These are phyloP conservation scores for Uronychia setigera DNA, from an alignment of 73 alveolate genomes.

Conservation along the genomic window DNA sequence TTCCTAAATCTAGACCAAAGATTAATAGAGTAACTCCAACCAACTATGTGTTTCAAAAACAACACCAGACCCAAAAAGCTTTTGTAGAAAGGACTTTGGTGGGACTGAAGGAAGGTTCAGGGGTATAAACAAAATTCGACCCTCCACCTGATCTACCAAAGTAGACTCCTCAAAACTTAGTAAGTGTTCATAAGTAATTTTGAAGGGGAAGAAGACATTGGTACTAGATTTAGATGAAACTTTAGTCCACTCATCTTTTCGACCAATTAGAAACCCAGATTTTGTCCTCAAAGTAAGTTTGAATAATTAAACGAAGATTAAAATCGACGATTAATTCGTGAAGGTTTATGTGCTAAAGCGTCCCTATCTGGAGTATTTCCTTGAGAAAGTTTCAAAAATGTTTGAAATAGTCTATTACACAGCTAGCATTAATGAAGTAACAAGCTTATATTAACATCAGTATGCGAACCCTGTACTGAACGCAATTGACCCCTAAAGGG, in stretches of 20 bases:
- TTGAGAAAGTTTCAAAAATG: conserved; percentile 12
- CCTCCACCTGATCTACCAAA: too few relatives aligned
- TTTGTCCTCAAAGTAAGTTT: conserved; percentile 38
- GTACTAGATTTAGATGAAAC: conserved; percentile 82
- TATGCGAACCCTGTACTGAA: conserved; percentile 80
- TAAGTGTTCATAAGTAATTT: too few relatives aligned
- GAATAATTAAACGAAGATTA: not conserved
- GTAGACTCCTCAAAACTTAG: too few relatives aligned
- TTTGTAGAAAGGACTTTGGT: too few relatives aligned
- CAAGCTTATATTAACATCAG: not conserved
- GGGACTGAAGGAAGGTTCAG: too few relatives aligned
- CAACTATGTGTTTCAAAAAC: too few relatives aligned
- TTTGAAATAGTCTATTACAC: conserved; percentile 31
- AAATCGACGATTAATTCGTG: conserved; percentile 17
- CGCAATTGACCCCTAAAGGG: conserved; percentile 50
- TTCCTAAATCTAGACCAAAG: too few relatives aligned
- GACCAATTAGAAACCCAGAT: conserved; percentile 39
- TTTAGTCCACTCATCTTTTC: conserved; percentile 72
- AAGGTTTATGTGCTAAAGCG: conserved; percentile 20
- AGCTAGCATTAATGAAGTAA: conserved; percentile 7
- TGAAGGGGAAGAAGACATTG: conserved; percentile 55
- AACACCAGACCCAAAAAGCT: too few relatives aligned
- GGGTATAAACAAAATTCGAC: too few relatives aligned
- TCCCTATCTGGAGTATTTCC: conserved; percentile 18
- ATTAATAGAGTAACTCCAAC: too few relatives aligned